Evolutionary conservation across 192 early-diverging fungal genomes (phyloP).

Genomic region (Coemansia sp.): DNA sequence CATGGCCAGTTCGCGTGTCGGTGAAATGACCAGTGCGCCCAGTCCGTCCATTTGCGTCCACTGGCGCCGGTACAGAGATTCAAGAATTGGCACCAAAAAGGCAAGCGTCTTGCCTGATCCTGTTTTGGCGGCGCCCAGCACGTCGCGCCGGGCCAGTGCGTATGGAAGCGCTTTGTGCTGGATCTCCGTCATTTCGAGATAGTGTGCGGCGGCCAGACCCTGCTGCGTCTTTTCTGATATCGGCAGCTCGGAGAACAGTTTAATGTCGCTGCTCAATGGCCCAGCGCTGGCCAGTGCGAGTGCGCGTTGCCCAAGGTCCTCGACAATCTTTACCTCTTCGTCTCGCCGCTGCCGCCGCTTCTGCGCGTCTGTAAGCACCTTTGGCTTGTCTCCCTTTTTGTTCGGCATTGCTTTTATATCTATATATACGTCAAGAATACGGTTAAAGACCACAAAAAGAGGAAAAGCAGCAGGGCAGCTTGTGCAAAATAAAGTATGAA

Average conservation of each 20-base stretch:
- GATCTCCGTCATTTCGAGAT: conserved; percentile 91
- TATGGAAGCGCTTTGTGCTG: conserved; percentile 77
- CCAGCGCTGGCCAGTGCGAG: conserved; percentile 26
- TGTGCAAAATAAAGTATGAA: background rate
- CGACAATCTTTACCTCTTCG: conserved; percentile 27
- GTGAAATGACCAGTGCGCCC: conserved; percentile 79
- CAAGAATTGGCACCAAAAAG: conserved; percentile 79
- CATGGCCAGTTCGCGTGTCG: conserved; percentile 77
- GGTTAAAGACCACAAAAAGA: background rate
- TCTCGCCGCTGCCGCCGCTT: conserved; percentile 39
- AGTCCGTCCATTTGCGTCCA: conserved; percentile 84
- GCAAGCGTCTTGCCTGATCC: conserved; percentile 84
- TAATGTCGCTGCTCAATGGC: conserved; percentile 15
- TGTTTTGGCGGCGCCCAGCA: conserved; percentile 84
- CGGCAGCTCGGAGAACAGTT: conserved; percentile 40
- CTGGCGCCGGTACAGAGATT: conserved; percentile 75
- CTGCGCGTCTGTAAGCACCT: conserved; percentile 17
- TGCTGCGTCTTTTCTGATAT: conserved; percentile 53
- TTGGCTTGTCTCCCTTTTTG: conserved; percentile 14
- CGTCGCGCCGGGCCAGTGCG: conserved; percentile 68
- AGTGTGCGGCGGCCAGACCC: conserved; percentile 82
- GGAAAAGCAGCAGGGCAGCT: background rate
- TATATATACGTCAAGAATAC: background rate
- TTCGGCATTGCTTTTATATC: background rate
- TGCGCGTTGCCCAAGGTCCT: conserved; percentile 43